Evolutionary conservation across 2,329 filamentous ascomycete species (phyloP).

Genomic region (Aspergillus latus): DNA sequence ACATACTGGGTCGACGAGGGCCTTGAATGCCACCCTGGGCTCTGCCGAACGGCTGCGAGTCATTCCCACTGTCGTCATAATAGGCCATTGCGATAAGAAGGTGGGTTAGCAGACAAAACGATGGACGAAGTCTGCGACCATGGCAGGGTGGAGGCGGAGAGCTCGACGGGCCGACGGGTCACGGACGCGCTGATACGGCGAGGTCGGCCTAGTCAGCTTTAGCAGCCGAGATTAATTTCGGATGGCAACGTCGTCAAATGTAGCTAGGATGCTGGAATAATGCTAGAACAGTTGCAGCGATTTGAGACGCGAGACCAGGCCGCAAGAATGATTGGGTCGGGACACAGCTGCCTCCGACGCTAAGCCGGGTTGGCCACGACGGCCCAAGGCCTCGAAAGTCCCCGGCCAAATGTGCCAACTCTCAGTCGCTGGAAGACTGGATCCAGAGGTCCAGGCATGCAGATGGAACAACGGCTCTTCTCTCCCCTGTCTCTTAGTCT

Average conservation of each 20-base stretch:
- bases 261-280: neutral
- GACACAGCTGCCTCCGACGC: constrained; percentile 1
- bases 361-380: neutral
- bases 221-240: neutral
- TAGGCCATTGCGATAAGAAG: constrained; percentile 34
- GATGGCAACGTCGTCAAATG: neutral
- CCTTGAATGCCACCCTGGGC: constrained; percentile 35
- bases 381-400: neutral
- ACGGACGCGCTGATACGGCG: constrained; percentile 1
- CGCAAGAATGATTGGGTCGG: constrained; percentile 13
- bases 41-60: constrained; percentile 33
- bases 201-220: neutral
- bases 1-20: constrained; percentile 43
- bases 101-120: constrained; percentile 11
- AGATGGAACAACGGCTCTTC: constrained; percentile 13
- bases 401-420: neutral
- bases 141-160: constrained; percentile 16
- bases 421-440: neutral
- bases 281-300: neutral
- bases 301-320: neutral
- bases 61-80: constrained; percentile 41
- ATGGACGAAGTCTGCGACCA: constrained; percentile 19
- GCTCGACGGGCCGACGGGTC: neutral
- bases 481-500: constrained; percentile 11
- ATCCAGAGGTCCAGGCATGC: constrained; percentile 1